Conservation (phyloP, 371 early-diverging fungal genomes). For the Apophysomyces variabilis region DNA sequence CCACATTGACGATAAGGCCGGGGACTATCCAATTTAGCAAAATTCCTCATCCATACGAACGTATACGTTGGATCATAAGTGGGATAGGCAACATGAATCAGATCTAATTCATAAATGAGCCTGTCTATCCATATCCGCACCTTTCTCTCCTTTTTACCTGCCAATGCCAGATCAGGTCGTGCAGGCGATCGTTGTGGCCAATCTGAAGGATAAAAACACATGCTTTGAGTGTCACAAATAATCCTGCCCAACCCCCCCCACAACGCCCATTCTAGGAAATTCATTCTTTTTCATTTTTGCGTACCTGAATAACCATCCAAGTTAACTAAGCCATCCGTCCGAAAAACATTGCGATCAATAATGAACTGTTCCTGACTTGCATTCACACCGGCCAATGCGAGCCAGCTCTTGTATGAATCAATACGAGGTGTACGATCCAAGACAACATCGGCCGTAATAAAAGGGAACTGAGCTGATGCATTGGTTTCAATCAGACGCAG, state of each 20-base stretch:
- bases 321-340: slow-evolving; percentile 30
- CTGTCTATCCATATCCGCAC: too few species aligned
- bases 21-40: slow-evolving; percentile 34
- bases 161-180: slow-evolving; percentile 43
- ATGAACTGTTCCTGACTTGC: slow-evolving; percentile 16
- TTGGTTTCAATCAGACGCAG: slow-evolving; percentile 14
- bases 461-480: neutral
- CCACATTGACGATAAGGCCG: slow-evolving; percentile 1
- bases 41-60: slow-evolving; percentile 45
- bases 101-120: neutral
- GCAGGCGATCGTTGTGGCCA: slow-evolving; percentile 41
- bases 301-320: slow-evolving; percentile 26
- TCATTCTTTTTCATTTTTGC: neutral
- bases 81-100: slow-evolving; percentile 44
- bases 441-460: neutral
- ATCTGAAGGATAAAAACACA: slow-evolving; percentile 22
- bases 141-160: slow-evolving; percentile 16
- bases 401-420: neutral
- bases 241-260: too few species aligned
- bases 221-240: too few species aligned
- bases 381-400: slow-evolving; percentile 17
- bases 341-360: slow-evolving; percentile 20
- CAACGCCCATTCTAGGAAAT: too few species aligned
- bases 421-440: neutral
- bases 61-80: slow-evolving; percentile 40